A percentile compares a stretch with the other conserved stretches of the same genome.
phyloP scores from a whole-genome alignment of 257 asterid genomes.

The Salvia rosmarinus region DNA sequence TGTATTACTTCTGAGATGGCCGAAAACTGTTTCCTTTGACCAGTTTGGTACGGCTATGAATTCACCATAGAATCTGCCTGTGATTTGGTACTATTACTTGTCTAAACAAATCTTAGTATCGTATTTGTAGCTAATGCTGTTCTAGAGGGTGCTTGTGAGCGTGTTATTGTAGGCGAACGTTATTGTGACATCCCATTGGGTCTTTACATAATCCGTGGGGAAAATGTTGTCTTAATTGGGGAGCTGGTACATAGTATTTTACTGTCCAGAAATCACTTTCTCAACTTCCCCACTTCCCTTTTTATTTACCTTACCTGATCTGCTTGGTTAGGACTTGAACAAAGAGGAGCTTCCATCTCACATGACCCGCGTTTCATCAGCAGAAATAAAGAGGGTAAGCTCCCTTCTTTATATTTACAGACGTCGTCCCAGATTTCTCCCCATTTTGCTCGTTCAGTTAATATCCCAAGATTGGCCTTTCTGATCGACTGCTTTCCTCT shows the following conservation, averaged over 20 bases:
- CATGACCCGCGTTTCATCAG: constrained; percentile 75
- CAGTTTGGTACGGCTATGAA: constrained; percentile 59
- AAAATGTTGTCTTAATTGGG: constrained; percentile 92
- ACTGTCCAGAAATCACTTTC: not conserved
- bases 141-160: constrained; percentile 94
- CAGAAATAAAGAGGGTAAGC: constrained; percentile 79
- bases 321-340: constrained; percentile 66
- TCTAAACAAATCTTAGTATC: constrained; percentile 14
- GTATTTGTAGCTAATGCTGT: constrained; percentile 80
- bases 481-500: not conserved
- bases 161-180: constrained; percentile 86
- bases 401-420: not conserved
- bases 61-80: not conserved
- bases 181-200: constrained; percentile 95
- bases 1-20: constrained; percentile 73
- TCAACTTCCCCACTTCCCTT: not conserved
- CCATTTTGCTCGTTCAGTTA: not conserved
- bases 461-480: not conserved
- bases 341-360: constrained; percentile 92
- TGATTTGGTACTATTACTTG: not conserved
- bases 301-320: not conserved
- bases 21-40: constrained; percentile 64
- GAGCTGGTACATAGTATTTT: constrained; percentile 66
- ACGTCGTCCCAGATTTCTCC: not conserved
- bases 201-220: constrained; percentile 91